Conservation (phyloP, 2,329 filamentous ascomycete genomes). For the Bimuria novae-zelandiae region DNA sequence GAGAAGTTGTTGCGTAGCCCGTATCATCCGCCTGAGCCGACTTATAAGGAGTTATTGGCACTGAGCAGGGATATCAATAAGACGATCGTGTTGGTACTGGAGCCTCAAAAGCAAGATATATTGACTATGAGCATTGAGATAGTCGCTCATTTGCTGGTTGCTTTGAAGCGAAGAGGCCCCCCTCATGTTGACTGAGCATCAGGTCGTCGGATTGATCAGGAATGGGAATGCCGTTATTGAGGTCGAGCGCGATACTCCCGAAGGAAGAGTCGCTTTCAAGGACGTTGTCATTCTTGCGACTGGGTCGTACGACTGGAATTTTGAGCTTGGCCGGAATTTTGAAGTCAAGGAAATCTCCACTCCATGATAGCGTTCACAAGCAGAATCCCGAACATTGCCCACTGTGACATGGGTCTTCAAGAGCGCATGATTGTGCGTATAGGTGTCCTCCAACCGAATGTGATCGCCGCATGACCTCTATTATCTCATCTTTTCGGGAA, state of each 20-base stretch:
- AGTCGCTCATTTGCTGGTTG: neutral
- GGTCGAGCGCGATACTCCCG: neutral
- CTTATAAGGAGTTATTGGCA: neutral
- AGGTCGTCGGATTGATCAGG: neutral
- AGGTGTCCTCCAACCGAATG: too few relatives aligned
- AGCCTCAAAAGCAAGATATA: neutral
- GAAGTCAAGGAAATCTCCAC: too few relatives aligned
- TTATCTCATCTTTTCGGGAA: too few relatives aligned
- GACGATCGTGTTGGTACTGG: neutral
- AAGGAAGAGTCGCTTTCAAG: neutral
- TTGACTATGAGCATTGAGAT: neutral
- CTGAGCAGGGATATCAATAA: neutral
- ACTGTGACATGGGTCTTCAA: too few relatives aligned
- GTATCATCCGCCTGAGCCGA: neutral
- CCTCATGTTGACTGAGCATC: neutral
- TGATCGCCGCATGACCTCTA: too few relatives aligned
- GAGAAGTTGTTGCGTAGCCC: neutral
- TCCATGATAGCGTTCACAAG: too few relatives aligned
- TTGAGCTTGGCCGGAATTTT: neutral
- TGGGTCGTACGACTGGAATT: neutral
- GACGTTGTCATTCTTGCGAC: neutral
- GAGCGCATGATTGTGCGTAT: too few relatives aligned
- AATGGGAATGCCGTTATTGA: neutral
- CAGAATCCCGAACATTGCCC: too few relatives aligned
- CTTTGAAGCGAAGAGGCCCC: neutral